These are phyloP conservation scores for Rhizoclosmatium sp. DNA, from an alignment of 192 early-diverging fungal species.

Conservation along the genomic window DNA sequence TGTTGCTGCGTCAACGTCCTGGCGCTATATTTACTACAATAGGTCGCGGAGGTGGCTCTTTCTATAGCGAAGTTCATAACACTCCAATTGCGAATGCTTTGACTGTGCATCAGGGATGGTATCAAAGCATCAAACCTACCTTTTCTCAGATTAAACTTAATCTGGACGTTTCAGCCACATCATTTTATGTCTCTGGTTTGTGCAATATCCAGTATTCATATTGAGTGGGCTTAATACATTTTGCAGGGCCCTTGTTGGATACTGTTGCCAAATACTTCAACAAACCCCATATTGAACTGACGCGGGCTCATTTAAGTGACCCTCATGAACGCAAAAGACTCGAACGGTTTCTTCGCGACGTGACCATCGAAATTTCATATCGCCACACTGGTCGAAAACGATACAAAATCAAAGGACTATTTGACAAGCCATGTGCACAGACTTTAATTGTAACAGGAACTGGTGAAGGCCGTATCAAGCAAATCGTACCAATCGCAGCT, in stretches of 20 bases:
- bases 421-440: slow-evolving; percentile 20
- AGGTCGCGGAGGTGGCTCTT: slow-evolving; percentile 31
- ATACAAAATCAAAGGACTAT: slow-evolving; percentile 35
- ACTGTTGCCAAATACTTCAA: slow-evolving; percentile 35
- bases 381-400: slow-evolving; percentile 36
- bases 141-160: slow-evolving; percentile 38
- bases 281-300: slow-evolving; percentile 14
- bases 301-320: slow-evolving; percentile 12
- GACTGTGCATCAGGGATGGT: slow-evolving; percentile 43
- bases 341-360: slow-evolving; percentile 33
- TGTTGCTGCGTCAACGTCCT: slow-evolving; percentile 30
- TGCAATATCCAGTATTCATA: neutral
- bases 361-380: slow-evolving; percentile 32
- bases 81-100: slow-evolving; percentile 35
- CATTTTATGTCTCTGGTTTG: slow-evolving; percentile 41
- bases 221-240: neutral
- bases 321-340: slow-evolving; percentile 34
- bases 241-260: slow-evolving; percentile 30
- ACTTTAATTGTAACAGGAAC: slow-evolving; percentile 36
- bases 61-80: slow-evolving; percentile 31
- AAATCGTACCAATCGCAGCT: slow-evolving; percentile 61
- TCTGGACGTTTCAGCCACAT: slow-evolving; percentile 43
- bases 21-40: slow-evolving; percentile 29
- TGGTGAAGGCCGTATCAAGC: slow-evolving; percentile 10
- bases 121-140: slow-evolving; percentile 43